Base-by-base conservation (phyloP, 2,329 filamentous ascomycete species). In the Hymenoscyphus fructigenus region DNA sequence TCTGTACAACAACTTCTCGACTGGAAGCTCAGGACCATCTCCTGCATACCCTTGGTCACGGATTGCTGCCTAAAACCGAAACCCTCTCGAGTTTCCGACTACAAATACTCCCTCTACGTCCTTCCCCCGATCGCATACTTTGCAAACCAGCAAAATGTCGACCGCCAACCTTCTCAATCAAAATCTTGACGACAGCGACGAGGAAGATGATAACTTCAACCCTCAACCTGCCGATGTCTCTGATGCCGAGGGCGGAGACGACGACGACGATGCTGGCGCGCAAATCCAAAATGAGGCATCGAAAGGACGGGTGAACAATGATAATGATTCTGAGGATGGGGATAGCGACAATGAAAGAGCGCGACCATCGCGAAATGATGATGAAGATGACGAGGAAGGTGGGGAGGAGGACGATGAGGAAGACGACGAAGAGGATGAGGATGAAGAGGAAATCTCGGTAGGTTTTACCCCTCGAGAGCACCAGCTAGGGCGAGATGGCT, bases 171-270 rank as follows among this genome's bases (percentile, higher is more conserved):
- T 73, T 36, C 60, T 69, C n/a, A 70, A 66, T 58, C 63, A 65
- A 32, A 66, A 72, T 38, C 75, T 75, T 65, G 74, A 86, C 72
- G 86, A 88, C 67, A 88, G 85, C 66, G 47, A 53, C 20, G 90
- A 91, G 63, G 89, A 91, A 56, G 93, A 96, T 72, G 89, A 91
- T 66, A 90, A 94, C 76, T 97, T 97, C 84, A 96, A 97, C 77
- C 93, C 93, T 60, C 87, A 84, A 59, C 89, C 90, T 23, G 89
- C 86, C 66, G 86, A 92, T 65, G 74, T 86, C 38, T 95, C 91
- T 2, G 91, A 94, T 70, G 88, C 87, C 59, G 91, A 92, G 66
- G 84, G 81, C 69, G 79, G 80, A 59, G 66, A 63, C 4, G 62
- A 62, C 57, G 69, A 72, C 61, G 63, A 72, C 47, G 68, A 70